Conservation (phyloP, 306 rosid genomes). For the Vigna radiata region DNA sequence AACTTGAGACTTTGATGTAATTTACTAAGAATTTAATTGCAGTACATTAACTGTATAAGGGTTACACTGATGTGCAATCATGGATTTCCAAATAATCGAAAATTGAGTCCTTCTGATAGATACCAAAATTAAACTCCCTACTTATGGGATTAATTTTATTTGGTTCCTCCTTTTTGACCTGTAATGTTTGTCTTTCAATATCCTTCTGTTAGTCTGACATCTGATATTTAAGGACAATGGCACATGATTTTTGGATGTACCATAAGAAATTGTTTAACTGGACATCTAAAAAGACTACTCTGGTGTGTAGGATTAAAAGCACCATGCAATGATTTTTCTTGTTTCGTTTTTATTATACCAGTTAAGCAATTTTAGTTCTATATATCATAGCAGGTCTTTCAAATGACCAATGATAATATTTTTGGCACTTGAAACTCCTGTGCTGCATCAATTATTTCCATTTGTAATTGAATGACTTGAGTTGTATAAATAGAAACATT, state of each 20-base stretch:
- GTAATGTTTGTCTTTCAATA: neutral
- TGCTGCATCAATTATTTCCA: neutral
- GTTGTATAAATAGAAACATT: neutral
- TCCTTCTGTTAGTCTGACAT: neutral
- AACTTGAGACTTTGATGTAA: constrained; percentile 20
- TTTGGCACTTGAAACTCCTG: neutral
- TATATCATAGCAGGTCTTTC: neutral
- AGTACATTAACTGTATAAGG: neutral
- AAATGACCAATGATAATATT: neutral
- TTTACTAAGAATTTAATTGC: neutral
- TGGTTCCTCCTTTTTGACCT: neutral
- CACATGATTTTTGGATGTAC: neutral
- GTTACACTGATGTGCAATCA: neutral
- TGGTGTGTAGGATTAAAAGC: neutral
- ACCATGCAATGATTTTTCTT: neutral
- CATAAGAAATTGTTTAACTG: neutral
- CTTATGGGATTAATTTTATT: neutral
- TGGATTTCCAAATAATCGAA: neutral
- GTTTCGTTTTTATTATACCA: neutral
- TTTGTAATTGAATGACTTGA: neutral
- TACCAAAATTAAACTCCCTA: neutral
- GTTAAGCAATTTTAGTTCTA: neutral
- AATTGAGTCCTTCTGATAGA: neutral
- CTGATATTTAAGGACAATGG: neutral
- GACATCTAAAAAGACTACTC: neutral